Evolutionary conservation across 345 rosid species (phyloP), one percentile per base, ranked within the genome.

Genomic region (Iberis pinnata): DNA sequence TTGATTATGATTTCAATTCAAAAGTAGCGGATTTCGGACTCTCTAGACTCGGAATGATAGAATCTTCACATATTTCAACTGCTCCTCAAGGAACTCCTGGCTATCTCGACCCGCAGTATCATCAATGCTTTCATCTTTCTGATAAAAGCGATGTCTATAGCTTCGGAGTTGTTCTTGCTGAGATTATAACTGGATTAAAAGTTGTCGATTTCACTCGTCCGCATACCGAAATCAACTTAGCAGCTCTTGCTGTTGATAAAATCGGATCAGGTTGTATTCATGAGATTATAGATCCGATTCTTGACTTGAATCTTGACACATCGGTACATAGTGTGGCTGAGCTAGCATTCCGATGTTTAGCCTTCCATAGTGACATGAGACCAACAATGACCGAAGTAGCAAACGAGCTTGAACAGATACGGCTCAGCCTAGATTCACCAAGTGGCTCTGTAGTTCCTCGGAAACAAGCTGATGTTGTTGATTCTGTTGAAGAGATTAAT

Each of bases 1-100:
- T 90, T 49, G 98, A 82, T 62, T 80, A 67, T 60, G 70, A 65
- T 43, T 90, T 69, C 42, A 80, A 60, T 69, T 84, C 98, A 19
- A 90, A 90, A 78, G 96, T 90, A 14, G 98, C 98, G 6, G 98
- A 90, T 71, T 90, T 90, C 1, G 98, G 96, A 50, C 96, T 90
- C 58, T 90, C 98, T 8, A 75, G 98, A 63, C 81, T 87, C 3
- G 98, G 98, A 18, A 69, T 87, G 85, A 54, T 67, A 0, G 96
- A 84, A 56, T 46, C 67, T 17, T 90, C 98, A 4, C 86, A 90
- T 60, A 74, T 90, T 26, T 90, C 98, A 12, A 90, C 98, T 0
- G 98, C 92, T 20, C 98, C 98, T 19, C 88, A 82, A 64, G 95
- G 95, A 10, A 86, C 95, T 39, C 95, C 95, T 1, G 95, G 95